A percentile compares a stretch with the other conserved stretches of the same genome.
phyloP scores from a whole-genome alignment of 768 basidiomycete species.

The Obba rivulosa region DNA sequence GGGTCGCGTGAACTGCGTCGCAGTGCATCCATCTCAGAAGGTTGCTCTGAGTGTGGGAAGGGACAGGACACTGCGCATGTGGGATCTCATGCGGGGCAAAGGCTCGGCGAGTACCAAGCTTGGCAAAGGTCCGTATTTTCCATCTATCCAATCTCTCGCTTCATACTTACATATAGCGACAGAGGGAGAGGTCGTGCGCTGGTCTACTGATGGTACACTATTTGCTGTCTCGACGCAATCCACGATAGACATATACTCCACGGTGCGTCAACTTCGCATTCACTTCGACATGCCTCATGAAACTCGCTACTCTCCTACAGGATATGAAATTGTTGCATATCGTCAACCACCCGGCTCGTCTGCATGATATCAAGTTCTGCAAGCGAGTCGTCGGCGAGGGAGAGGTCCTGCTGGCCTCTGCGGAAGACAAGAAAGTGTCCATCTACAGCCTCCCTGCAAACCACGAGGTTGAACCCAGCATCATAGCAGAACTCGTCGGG shows the following conservation, averaged over 20 bases:
- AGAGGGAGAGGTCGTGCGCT: slow-evolving; percentile 94
- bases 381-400: slow-evolving; percentile 48
- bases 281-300: neutral
- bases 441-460: slow-evolving; percentile 61
- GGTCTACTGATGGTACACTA: slow-evolving; percentile 70
- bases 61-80: slow-evolving; percentile 90
- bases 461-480: slow-evolving; percentile 37
- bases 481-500: slow-evolving; percentile 73
- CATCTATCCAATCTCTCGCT: neutral
- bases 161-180: neutral
- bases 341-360: slow-evolving; percentile 71
- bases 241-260: slow-evolving; percentile 78
- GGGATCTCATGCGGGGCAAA: slow-evolving; percentile 96
- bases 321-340: slow-evolving; percentile 73
- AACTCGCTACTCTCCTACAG: slow-evolving; percentile 34
- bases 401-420: slow-evolving; percentile 76
- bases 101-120: slow-evolving; percentile 86
- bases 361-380: slow-evolving; percentile 82
- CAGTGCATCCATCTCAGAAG: slow-evolving; percentile 90
- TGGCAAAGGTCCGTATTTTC: slow-evolving; percentile 65
- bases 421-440: slow-evolving; percentile 86
- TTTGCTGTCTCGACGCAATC: slow-evolving; percentile 78
- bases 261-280: slow-evolving; percentile 38
- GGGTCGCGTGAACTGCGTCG: slow-evolving; percentile 83
- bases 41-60: slow-evolving; percentile 88